These are phyloP conservation scores for Tetrahymena thermophila DNA, from an alignment of 73 alveolate species.

Conservation along the genomic window DNA sequence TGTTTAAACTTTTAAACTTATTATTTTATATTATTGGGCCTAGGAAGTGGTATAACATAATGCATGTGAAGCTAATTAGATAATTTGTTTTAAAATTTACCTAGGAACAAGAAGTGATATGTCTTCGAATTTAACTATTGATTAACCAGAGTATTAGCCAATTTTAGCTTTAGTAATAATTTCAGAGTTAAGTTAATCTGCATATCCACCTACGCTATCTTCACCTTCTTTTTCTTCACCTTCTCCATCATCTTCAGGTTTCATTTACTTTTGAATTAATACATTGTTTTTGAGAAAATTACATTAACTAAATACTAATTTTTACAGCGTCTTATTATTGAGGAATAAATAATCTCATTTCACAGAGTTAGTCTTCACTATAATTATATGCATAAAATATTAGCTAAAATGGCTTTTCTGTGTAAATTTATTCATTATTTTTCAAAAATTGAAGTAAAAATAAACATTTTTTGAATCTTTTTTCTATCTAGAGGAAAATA, in stretches of 20 bases:
- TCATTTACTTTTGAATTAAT: not conserved
- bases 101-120: slow-evolving; percentile 82
- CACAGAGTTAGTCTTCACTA: not conserved
- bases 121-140: slow-evolving; percentile 68
- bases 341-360: not conserved
- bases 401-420: not conserved
- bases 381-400: not conserved
- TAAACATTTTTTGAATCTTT: not conserved
- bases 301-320: not conserved
- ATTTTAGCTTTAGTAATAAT: slow-evolving; percentile 77
- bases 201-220: slow-evolving; percentile 54
- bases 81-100: not conserved
- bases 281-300: not conserved
- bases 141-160: slow-evolving; percentile 68
- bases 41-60: no score
- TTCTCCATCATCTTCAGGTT: slow-evolving; percentile 27
- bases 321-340: not conserved
- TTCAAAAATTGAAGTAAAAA: not conserved
- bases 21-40: no score
- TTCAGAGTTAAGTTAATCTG: slow-evolving; percentile 68
- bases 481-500: not conserved
- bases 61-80: not conserved
- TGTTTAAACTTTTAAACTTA: no score
- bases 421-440: no score
- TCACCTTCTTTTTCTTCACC: slow-evolving; percentile 49